phyloP scores from a whole-genome alignment of 2,329 filamentous ascomycete genomes.

The Fusarium cyanostomum region DNA sequence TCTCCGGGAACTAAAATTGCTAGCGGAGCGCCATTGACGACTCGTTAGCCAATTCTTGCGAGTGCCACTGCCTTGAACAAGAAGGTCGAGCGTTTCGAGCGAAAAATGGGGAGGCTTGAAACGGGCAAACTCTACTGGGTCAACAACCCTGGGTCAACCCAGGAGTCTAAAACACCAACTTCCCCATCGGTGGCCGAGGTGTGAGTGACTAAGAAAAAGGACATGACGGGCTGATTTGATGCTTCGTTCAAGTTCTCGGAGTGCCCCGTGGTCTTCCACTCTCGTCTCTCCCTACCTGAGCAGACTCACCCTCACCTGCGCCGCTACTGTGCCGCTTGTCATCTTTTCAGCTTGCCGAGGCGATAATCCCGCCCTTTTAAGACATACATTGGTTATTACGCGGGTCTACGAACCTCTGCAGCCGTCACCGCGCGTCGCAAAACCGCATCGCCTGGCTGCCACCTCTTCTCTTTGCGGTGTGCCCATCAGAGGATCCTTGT shows the following conservation, averaged over 20 bases:
- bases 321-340: background rate
- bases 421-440: background rate
- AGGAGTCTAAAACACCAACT: background rate
- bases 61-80: background rate
- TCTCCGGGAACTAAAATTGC: conserved; percentile 32
- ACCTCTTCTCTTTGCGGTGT: background rate
- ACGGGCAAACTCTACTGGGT: background rate
- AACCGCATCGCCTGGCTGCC: too few species aligned
- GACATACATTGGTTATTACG: background rate
- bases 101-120: conserved; percentile 3
- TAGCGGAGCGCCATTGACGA: conserved; percentile 21
- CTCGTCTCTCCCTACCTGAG: background rate
- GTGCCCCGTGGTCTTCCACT: background rate
- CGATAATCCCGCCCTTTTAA: background rate
- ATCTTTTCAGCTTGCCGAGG: background rate
- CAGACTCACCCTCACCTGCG: background rate
- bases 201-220: background rate
- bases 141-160: background rate
- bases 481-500: background rate
- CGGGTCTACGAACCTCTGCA: background rate
- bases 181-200: conserved; percentile 1
- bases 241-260: background rate
- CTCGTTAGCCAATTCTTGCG: background rate
- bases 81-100: conserved; percentile 1
- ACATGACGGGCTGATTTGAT: background rate